phyloP scores from a whole-genome alignment of 2,329 filamentous ascomycete species.

The Epichloe baconii region DNA sequence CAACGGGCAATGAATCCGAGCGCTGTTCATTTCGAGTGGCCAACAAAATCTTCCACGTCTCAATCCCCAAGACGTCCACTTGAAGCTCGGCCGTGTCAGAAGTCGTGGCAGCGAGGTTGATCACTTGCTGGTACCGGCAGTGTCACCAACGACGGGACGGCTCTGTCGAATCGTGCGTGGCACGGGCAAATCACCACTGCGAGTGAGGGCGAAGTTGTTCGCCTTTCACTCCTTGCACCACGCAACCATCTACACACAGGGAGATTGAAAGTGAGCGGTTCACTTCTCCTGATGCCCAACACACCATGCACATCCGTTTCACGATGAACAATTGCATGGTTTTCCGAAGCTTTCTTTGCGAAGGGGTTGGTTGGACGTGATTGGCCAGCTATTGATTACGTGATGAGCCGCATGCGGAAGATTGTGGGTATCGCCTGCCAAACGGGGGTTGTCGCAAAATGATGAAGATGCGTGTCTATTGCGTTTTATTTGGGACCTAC shows the following conservation, averaged over 20 bases:
- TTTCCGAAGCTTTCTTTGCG: background rate
- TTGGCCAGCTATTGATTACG: constrained; percentile 7
- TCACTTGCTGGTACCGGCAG: constrained; percentile 1
- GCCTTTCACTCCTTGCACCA: background rate
- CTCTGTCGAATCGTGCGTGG: background rate
- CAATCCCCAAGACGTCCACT: background rate
- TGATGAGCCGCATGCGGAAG: constrained; percentile 3
- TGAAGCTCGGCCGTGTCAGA: background rate
- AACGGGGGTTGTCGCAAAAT: too few species aligned
- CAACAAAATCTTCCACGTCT: background rate
- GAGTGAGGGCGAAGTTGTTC: background rate
- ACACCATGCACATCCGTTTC: background rate
- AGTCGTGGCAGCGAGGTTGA: background rate
- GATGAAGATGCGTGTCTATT: too few species aligned
- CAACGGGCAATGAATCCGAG: background rate
- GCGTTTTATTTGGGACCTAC: too few species aligned
- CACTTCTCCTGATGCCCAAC: background rate
- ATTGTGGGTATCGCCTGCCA: background rate
- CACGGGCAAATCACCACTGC: background rate
- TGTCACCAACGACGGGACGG: background rate
- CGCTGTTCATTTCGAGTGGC: background rate
- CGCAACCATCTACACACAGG: background rate
- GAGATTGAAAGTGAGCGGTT: constrained; percentile 1
- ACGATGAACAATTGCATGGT: constrained; percentile 1
- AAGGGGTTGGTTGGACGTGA: constrained; percentile 1